phyloP scores from a whole-genome alignment of 768 basidiomycete genomes.

The Galerina sulciceps region DNA sequence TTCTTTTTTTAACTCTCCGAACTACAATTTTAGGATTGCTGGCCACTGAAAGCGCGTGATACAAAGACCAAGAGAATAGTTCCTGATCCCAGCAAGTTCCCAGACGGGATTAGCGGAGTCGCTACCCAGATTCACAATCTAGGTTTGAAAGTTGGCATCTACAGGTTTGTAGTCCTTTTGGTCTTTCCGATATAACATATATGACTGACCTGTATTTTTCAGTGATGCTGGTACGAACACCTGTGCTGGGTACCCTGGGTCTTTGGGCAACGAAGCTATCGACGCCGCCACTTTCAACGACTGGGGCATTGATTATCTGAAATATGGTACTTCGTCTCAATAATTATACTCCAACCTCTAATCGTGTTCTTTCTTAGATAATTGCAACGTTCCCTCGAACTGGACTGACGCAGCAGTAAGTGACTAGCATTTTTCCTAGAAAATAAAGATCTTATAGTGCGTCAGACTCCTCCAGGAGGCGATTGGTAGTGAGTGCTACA shows the following conservation, averaged over 20 bases:
- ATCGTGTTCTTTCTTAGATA: slow-evolving; percentile 4
- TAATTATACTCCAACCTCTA: background rate
- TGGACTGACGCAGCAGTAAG: slow-evolving; percentile 15
- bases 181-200: background rate
- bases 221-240: slow-evolving; percentile 59
- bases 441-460: background rate
- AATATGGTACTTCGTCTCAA: slow-evolving; percentile 40
- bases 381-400: slow-evolving; percentile 19
- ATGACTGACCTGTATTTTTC: background rate
- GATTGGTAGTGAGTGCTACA: slow-evolving; percentile 16
- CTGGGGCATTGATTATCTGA: slow-evolving; percentile 63
- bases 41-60: slow-evolving; percentile 45
- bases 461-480: slow-evolving; percentile 11
- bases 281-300: slow-evolving; percentile 56
- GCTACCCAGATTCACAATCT: slow-evolving; percentile 49
- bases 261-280: slow-evolving; percentile 49
- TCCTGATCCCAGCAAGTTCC: slow-evolving; percentile 55
- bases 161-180: slow-evolving; percentile 36
- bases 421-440: background rate
- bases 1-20: background rate
- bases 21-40: slow-evolving; percentile 44
- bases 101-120: slow-evolving; percentile 50
- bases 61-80: slow-evolving; percentile 43
- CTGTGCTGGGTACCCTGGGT: slow-evolving; percentile 61
- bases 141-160: slow-evolving; percentile 55